These are phyloP conservation scores for Yamadazyma blattariae DNA, from an alignment of 1,139 yeast species.

Conservation along the genomic window DNA sequence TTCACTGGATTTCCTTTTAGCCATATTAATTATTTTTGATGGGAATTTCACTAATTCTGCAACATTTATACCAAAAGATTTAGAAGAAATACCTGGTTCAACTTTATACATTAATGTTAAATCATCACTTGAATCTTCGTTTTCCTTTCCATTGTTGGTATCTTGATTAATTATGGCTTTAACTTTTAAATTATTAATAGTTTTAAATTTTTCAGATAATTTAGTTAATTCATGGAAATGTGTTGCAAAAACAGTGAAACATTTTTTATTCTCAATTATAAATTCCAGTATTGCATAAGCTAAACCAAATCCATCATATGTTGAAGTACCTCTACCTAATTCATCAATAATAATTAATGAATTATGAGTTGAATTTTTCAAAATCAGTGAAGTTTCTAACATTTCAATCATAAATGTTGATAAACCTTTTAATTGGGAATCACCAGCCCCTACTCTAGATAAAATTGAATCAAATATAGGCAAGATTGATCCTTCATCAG, in stretches of 20 bases:
- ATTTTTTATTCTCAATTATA: conserved; percentile 63
- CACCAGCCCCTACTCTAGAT: conserved; percentile 98
- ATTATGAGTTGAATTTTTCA: conserved; percentile 79
- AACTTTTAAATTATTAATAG: conserved; percentile 80
- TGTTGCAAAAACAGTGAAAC: conserved; percentile 90
- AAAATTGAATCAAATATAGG: conserved; percentile 86
- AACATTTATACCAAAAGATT: conserved; percentile 95
- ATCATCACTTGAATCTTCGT: conserved; percentile 53
- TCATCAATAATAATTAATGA: conserved; percentile 92
- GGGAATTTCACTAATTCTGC: conserved; percentile 96
- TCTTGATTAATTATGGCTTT: conserved; percentile 67
- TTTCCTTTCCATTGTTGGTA: too few relatives aligned
- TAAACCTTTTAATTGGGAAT: conserved; percentile 92
- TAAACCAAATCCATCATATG: conserved; percentile 96
- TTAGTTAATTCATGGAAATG: conserved; percentile 95
- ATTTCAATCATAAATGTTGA: conserved; percentile 98
- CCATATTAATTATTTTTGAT: conserved; percentile 83
- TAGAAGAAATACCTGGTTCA: conserved; percentile 88
- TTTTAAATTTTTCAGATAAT: conserved; percentile 56
- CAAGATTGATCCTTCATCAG: conserved; percentile 34
- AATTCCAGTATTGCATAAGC: conserved; percentile 96
- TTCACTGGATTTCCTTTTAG: conserved; percentile 88
- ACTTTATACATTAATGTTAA: conserved; percentile 88
- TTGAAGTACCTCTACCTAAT: conserved; percentile 93
- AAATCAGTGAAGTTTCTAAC: conserved; percentile 91